Conservation (phyloP, 2,329 filamentous ascomycete genomes). For the Geosmithia morbida region DNA sequence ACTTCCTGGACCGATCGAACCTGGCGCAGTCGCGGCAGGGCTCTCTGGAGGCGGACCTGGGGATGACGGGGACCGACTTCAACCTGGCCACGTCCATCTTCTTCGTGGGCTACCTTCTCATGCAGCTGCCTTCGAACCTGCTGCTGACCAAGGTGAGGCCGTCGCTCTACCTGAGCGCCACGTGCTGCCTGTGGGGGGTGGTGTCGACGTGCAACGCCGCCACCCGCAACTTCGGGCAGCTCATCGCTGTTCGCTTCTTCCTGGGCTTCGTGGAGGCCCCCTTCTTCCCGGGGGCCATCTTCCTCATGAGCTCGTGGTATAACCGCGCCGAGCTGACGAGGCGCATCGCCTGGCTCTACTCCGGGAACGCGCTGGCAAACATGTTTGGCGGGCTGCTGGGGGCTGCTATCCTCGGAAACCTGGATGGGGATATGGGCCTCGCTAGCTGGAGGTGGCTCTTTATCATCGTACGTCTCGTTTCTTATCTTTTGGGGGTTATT, state of each 20-base stretch:
- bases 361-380: constrained; percentile 40
- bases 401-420: constrained; percentile 29
- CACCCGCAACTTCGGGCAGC: constrained; percentile 21
- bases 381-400: constrained; percentile 36
- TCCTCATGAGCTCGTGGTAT: constrained; percentile 31
- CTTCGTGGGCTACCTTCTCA: constrained; percentile 45
- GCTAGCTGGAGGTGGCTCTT: constrained; percentile 53
- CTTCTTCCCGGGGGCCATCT: constrained; percentile 33
- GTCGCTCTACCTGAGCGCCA: constrained; percentile 33
- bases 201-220: constrained; percentile 31
- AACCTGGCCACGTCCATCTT: constrained; percentile 46
- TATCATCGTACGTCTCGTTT: constrained; percentile 33
- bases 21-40: constrained; percentile 39
- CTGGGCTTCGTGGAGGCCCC: constrained; percentile 28
- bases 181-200: constrained; percentile 26
- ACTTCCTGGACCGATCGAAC: constrained; percentile 38
- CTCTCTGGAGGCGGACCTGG: constrained; percentile 34
- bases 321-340: constrained; percentile 33
- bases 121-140: constrained; percentile 48
- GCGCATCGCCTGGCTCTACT: constrained; percentile 41
- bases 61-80: constrained; percentile 40
- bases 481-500: no score
- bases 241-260: constrained; percentile 32
- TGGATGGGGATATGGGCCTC: constrained; percentile 32
- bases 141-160: constrained; percentile 37